Conservation (phyloP, 176 grass and related monocot genomes). For the Areca catechu region DNA sequence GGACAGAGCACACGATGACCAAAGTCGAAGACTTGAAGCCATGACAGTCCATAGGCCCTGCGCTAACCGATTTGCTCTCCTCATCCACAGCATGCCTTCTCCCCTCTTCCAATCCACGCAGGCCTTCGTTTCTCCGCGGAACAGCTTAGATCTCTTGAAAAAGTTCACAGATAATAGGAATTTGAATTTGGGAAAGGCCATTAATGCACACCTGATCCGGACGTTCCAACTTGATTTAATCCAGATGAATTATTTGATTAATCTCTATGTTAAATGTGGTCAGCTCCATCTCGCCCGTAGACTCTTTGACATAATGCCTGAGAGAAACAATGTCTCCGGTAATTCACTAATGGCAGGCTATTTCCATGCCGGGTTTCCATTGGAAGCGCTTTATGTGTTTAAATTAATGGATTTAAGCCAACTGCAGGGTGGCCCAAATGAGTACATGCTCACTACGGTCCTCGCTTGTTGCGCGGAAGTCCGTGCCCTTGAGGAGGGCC, state of each 20-base stretch:
- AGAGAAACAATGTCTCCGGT: constrained; percentile 38
- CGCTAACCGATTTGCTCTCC: too few relatives aligned
- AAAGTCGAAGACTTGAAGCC: too few relatives aligned
- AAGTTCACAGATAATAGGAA: constrained; percentile 19
- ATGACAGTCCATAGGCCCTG: too few relatives aligned
- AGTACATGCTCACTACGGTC: constrained; percentile 41
- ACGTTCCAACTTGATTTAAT: constrained; percentile 31
- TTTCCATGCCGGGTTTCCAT: constrained; percentile 34
- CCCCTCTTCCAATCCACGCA: not conserved
- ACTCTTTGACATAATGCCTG: constrained; percentile 56
- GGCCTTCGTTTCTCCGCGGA: not conserved
- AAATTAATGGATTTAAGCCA: constrained; percentile 24
- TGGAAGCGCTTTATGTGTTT: constrained; percentile 37
- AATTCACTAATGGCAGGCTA: constrained; percentile 55
- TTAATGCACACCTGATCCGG: constrained; percentile 36
- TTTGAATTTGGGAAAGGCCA: constrained; percentile 22
- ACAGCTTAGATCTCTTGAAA: not conserved
- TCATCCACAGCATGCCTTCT: not conserved
- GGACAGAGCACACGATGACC: too few relatives aligned
- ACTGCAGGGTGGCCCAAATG: constrained; percentile 18
- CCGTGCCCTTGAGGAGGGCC: constrained; percentile 39
- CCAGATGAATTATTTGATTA: constrained; percentile 48
- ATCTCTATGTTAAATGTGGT: constrained; percentile 43
- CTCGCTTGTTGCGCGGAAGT: constrained; percentile 29
- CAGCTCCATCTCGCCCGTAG: constrained; percentile 24